Evolutionary conservation across 139 green algal species (phyloP).

Genomic region (Coelastrella sp.): DNA sequence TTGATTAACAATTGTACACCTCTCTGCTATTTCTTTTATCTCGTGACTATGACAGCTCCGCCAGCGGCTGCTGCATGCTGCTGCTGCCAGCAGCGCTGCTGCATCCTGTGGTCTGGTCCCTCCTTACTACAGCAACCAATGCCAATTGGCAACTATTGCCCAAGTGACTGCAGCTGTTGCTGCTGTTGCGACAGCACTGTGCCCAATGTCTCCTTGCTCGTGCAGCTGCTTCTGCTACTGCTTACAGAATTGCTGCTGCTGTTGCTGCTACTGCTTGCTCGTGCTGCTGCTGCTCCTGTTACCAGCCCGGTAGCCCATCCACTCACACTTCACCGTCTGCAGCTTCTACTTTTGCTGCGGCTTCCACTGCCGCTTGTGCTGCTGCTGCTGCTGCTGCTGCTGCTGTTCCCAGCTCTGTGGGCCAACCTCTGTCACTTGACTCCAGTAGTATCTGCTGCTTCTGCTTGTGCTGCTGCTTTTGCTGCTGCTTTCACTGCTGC

Average conservation of each 20-base stretch:
- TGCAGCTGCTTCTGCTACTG: conserved; percentile 80
- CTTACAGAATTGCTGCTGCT: not conserved
- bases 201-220: conserved; percentile 59
- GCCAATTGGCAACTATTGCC: too few relatives aligned
- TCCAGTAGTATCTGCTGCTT: conserved; percentile 81
- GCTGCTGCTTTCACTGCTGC: not conserved
- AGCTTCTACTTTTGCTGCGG: conserved; percentile 43
- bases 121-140: too few relatives aligned
- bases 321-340: conserved; percentile 78
- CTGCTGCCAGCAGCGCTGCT: not conserved
- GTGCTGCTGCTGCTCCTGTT: not conserved
- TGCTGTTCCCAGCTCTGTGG: not conserved
- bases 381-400: not conserved
- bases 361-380: not conserved
- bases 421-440: conserved; percentile 63
- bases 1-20: too few relatives aligned
- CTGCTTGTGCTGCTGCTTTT: conserved; percentile 64
- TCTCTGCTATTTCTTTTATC: too few relatives aligned
- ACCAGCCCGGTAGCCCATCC: not conserved
- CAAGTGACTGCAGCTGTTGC: not conserved
- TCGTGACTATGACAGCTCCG: too few relatives aligned
- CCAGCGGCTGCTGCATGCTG: not conserved
- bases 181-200: not conserved
- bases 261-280: too few relatives aligned
- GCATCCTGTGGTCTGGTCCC: too few relatives aligned